Evolutionary conservation across 495 filamentous ascomycete genomes (phyloP).

Genomic region (Talaromyces borbonicus): DNA sequence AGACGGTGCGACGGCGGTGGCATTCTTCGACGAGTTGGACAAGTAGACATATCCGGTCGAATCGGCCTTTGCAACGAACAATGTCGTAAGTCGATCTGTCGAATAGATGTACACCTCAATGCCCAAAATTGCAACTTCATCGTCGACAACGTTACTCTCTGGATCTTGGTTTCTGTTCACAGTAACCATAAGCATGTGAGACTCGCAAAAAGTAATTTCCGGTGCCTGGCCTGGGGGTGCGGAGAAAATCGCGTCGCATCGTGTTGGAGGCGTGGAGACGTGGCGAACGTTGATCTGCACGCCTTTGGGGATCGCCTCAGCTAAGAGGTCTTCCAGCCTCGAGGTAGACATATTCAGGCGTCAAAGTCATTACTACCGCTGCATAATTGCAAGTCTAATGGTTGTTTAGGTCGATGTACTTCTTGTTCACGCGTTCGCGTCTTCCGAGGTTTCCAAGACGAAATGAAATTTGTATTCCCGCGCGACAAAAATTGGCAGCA

Average conservation of each 20-base stretch:
- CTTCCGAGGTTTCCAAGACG: too few relatives aligned
- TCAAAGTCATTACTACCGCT: not conserved
- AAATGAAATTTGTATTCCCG: too few relatives aligned
- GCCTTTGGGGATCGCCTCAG: constrained; percentile 59
- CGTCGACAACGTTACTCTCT: constrained; percentile 4
- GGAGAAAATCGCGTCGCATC: constrained; percentile 64
- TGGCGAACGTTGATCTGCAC: constrained; percentile 70
- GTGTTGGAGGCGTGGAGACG: constrained; percentile 73
- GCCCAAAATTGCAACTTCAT: constrained; percentile 53
- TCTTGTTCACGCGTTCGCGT: too few relatives aligned
- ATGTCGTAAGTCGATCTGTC: constrained; percentile 66
- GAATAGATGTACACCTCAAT: constrained; percentile 58
- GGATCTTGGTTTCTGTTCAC: constrained; percentile 33
- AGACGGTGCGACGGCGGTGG: constrained; percentile 22
- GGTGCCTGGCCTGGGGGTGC: constrained; percentile 58
- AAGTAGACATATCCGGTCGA: constrained; percentile 79
- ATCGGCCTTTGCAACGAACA: constrained; percentile 96
- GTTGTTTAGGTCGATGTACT: too few relatives aligned
- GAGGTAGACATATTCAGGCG: constrained; percentile 1
- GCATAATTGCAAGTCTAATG: too few relatives aligned
- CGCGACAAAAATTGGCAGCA: too few relatives aligned
- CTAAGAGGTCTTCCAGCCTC: constrained; percentile 40
- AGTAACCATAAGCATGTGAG: constrained; percentile 73
- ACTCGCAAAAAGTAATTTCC: constrained; percentile 75
- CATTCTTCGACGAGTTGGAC: constrained; percentile 38